Evolutionary conservation across 2,329 filamentous ascomycete genomes (phyloP).

Genomic region (Pyrenochaeta sp.): DNA sequence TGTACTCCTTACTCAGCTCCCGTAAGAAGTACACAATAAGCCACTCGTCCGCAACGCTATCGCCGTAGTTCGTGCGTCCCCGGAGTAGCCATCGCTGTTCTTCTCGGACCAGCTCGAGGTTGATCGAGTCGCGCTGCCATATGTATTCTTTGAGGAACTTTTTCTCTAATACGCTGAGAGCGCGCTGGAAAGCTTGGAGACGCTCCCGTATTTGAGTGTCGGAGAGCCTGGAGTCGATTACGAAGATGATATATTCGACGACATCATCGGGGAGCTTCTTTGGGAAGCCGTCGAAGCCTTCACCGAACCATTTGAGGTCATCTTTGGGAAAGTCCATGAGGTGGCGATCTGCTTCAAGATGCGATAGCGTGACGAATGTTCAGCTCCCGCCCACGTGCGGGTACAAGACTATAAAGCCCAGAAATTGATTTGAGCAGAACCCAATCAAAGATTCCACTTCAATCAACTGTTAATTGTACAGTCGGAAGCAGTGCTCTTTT

Average conservation of each 20-base stretch:
- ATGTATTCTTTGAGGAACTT: conserved; percentile 83
- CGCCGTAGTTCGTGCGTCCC: conserved; percentile 86
- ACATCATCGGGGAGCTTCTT: conserved; percentile 80
- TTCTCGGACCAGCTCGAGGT: conserved; percentile 69
- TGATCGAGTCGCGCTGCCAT: conserved; percentile 89
- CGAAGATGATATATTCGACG: conserved; percentile 83
- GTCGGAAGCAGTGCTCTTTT: no score
- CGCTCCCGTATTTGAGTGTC: conserved; percentile 67
- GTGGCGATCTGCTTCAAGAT: no score
- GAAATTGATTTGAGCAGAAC: no score
- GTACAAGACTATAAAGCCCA: no score
- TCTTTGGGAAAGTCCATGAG: conserved; percentile 54
- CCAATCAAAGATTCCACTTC: no score
- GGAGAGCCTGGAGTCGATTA: conserved; percentile 66
- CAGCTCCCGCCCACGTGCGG: no score
- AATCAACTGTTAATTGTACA: no score
- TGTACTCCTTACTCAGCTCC: conserved; percentile 77
- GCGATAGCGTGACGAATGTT: no score
- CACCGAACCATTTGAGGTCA: conserved; percentile 71
- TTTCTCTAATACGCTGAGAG: conserved; percentile 69
- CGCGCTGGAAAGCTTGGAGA: conserved; percentile 76
- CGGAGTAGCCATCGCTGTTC: conserved; percentile 70
- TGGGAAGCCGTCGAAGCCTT: conserved; percentile 71
- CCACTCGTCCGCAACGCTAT: conserved; percentile 98
- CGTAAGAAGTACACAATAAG: conserved; percentile 89